A percentile compares a stretch with the other conserved stretches of the same genome.
These are phyloP conservation scores for Colletotrichum liaoningense DNA, from an alignment of 2,329 filamentous ascomycete genomes.

Conservation along the genomic window DNA sequence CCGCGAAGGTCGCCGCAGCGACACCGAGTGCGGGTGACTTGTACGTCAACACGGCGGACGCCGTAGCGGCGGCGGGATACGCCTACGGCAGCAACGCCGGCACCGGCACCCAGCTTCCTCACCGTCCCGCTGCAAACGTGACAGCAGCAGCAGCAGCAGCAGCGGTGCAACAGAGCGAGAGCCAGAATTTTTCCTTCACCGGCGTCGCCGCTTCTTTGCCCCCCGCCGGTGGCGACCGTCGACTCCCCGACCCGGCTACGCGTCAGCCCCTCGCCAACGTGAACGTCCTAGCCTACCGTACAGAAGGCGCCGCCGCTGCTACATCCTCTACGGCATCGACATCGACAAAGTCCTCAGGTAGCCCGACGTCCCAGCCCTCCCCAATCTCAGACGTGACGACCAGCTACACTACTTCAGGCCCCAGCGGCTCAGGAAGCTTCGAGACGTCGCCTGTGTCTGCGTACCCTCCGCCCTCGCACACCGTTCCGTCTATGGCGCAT, in stretches of 20 bases:
- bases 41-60: slow-evolving; percentile 50
- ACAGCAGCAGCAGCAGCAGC: slow-evolving; percentile 29
- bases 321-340: slow-evolving; percentile 7
- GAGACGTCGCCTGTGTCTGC: slow-evolving; percentile 19
- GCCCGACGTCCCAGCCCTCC: slow-evolving; percentile 19
- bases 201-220: slow-evolving; percentile 55
- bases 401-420: slow-evolving; percentile 8
- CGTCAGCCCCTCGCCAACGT: slow-evolving; percentile 43
- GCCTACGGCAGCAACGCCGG: slow-evolving; percentile 43
- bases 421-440: slow-evolving; percentile 1
- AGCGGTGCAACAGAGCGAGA: slow-evolving; percentile 42
- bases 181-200: slow-evolving; percentile 53
- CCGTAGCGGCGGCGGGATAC: slow-evolving; percentile 40
- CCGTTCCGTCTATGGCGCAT: slow-evolving; percentile 28
- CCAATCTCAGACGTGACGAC: slow-evolving; percentile 14
- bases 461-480: slow-evolving; percentile 22
- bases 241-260: slow-evolving; percentile 49
- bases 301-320: slow-evolving; percentile 4
- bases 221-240: slow-evolving; percentile 42
- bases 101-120: slow-evolving; percentile 46
- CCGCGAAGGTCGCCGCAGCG: slow-evolving; percentile 36
- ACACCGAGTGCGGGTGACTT: slow-evolving; percentile 40
- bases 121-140: slow-evolving; percentile 41
- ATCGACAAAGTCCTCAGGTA: slow-evolving; percentile 17
- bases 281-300: slow-evolving; percentile 38